Conservation (phyloP, 2,329 filamentous ascomycete species). For the Fusarium transvaalense region DNA sequence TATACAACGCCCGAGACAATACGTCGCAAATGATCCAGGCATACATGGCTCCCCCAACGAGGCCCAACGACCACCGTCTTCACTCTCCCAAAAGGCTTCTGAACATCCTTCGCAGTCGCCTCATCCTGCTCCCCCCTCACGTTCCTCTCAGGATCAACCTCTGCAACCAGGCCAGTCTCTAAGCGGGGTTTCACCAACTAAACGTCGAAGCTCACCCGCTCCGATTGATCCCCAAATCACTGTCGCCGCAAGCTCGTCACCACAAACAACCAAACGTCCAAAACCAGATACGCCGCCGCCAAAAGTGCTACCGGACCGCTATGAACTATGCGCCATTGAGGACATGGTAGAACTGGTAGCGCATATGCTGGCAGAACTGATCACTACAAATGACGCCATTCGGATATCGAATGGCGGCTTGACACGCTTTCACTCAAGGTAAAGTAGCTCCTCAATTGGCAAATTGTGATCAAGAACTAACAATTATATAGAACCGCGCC, state of each 20-base stretch:
- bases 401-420: slow-evolving; percentile 79
- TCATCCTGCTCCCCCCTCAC: slow-evolving; percentile 33
- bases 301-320: slow-evolving; percentile 76
- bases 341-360: slow-evolving; percentile 92
- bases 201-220: slow-evolving; percentile 50
- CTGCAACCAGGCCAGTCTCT: slow-evolving; percentile 29
- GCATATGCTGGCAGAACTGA: slow-evolving; percentile 95
- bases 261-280: slow-evolving; percentile 63
- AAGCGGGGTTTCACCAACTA: slow-evolving; percentile 52
- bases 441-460: slow-evolving; percentile 41
- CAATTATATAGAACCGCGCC: slow-evolving; percentile 70
- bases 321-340: slow-evolving; percentile 84
- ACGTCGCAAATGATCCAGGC: slow-evolving; percentile 43
- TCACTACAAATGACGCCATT: slow-evolving; percentile 93
- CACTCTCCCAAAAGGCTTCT: slow-evolving; percentile 42
- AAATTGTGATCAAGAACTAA: slow-evolving; percentile 38
- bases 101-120: slow-evolving; percentile 40
- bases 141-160: slow-evolving; percentile 26
- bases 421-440: slow-evolving; percentile 96
- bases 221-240: slow-evolving; percentile 50
- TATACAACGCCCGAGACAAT: slow-evolving; percentile 44
- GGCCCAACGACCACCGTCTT: slow-evolving; percentile 33
- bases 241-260: slow-evolving; percentile 43
- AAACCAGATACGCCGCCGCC: slow-evolving; percentile 64
- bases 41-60: slow-evolving; percentile 40